Conservation (phyloP, 495 filamentous ascomycete species). For the Darksidea phi region DNA sequence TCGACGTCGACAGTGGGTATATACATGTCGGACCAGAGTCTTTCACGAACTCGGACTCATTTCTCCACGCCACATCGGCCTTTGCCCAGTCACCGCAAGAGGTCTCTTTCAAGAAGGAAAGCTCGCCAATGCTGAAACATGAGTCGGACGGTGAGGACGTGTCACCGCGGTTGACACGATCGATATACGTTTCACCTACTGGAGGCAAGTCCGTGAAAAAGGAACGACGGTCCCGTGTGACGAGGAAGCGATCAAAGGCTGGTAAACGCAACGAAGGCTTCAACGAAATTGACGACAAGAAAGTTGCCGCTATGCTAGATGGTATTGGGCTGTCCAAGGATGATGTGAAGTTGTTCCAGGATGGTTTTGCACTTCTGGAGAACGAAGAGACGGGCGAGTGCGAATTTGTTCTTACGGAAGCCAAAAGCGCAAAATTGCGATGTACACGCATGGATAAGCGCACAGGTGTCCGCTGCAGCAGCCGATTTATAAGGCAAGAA, state of each 20-base stretch:
- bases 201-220: background rate
- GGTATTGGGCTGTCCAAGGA: no score
- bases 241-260: no score
- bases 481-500: constrained; percentile 13
- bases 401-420: background rate
- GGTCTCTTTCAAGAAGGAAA: constrained; percentile 4
- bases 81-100: constrained; percentile 11
- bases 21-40: background rate
- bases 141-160: background rate
- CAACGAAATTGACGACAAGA: no score
- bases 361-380: no score
- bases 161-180: background rate
- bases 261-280: no score
- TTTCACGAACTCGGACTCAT: background rate
- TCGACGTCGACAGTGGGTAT: background rate
- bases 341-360: no score
- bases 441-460: background rate
- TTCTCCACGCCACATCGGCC: background rate
- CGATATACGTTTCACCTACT: background rate
- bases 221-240: background rate
- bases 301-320: no score
- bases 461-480: background rate
- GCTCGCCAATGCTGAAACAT: background rate
- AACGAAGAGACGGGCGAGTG: background rate
- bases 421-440: background rate